Evolutionary conservation across 495 filamentous ascomycete genomes (phyloP), one percentile per base, ranked within the genome.

Genomic region (Aspergillus egyptiacus): DNA sequence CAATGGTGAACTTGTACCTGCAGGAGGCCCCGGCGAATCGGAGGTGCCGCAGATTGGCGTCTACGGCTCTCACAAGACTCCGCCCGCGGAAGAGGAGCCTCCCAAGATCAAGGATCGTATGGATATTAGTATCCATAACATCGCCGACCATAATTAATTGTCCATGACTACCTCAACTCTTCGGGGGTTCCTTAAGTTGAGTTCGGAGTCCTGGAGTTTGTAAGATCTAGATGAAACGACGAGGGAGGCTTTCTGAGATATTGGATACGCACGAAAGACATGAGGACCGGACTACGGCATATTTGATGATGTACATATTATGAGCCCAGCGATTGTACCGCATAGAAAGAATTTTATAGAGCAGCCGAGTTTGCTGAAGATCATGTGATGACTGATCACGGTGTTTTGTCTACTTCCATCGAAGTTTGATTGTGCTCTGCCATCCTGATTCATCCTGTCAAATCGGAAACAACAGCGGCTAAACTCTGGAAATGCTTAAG

Each of bases 41-140:
- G 63, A 69, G 14, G 61, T 68, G 25, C 64, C 69, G 23, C 61
- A 72, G 46, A 61, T 67, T 7, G 70, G 67, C 51, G 56, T 64
- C 10, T 54, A 55, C 50, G 37, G 49, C 33, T 53, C 59, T 20
- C 58, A 51, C 30, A 51, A 56, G 7, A 19, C 22, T 7, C 46
- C 45, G 6, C 11, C 48, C n/a, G 47, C 51, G 13, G 50, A 65
- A 20, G 65, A 67, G 31, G 64, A 72, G 33, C 58, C 59, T 34
- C 62, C 67, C 23, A 66, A 68, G 48, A 66, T 78, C 35, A 66
- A 62, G 46, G 75, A 76, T 45, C 68, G 75, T 25, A 80, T 81
- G 77, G 79, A 81, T 56, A 77, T 81, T 55, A 78, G 72, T 53
- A 73, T 81, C 50, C 78, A 81, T 57, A 81, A 81, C 58, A 69